Evolutionary conservation across 306 rosid species (phyloP).

Genomic region (Fragaria iinumae): DNA sequence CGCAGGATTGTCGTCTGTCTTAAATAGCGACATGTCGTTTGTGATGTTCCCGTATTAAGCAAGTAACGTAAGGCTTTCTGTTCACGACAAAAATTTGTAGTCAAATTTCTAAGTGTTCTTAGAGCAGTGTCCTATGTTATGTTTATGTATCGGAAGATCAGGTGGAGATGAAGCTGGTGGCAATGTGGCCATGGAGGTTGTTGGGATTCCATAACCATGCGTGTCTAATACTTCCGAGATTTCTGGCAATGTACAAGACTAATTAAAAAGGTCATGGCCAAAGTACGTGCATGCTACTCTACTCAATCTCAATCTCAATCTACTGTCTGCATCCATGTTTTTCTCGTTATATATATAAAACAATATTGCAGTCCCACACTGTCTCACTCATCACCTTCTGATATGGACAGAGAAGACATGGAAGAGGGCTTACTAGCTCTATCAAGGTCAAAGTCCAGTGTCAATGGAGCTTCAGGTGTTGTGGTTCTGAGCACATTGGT

Average conservation of each 20-base stretch:
- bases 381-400: neutral
- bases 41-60: too few relatives aligned
- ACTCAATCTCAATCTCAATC: neutral
- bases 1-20: too few relatives aligned
- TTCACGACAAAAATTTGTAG: too few relatives aligned
- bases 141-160: neutral
- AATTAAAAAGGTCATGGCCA: too few relatives aligned
- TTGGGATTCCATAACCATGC: neutral
- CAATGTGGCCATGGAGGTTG: neutral
- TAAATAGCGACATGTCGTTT: too few relatives aligned
- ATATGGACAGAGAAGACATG: neutral
- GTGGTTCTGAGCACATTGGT: conserved; percentile 19
- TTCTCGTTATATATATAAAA: neutral
- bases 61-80: too few relatives aligned
- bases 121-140: too few relatives aligned
- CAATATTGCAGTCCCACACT: neutral
- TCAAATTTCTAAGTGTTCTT: too few relatives aligned
- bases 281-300: neutral
- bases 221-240: neutral
- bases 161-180: neutral
- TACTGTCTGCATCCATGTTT: neutral
- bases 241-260: neutral
- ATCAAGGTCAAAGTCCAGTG: neutral
- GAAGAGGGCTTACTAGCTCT: neutral
- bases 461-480: conserved; percentile 1